These are phyloP conservation scores for Crithidia fasciculata DNA, from an alignment of 208 protist genomes.

Conservation along the genomic window DNA sequence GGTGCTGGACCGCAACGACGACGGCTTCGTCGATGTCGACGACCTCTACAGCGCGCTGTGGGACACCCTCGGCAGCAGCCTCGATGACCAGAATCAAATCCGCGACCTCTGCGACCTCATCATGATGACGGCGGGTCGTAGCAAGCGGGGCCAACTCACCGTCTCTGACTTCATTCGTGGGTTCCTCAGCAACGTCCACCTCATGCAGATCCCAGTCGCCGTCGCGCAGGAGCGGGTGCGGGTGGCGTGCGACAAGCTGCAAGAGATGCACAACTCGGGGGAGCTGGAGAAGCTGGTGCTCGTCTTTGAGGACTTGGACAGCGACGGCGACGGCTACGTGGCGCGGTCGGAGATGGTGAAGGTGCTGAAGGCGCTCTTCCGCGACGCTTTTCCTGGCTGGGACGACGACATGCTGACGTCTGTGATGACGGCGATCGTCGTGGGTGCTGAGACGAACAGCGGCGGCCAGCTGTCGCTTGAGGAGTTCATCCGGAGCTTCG, in stretches of 20 bases:
- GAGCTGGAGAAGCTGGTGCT: conserved; percentile 58
- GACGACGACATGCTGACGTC: conserved; percentile 61
- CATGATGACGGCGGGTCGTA: conserved; percentile 72
- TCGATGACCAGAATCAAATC: conserved; percentile 66
- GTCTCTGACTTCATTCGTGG: conserved; percentile 66
- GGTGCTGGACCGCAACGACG: conserved; percentile 76
- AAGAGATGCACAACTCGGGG: conserved; percentile 63
- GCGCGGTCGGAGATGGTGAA: conserved; percentile 54
- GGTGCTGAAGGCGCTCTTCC: conserved; percentile 64
- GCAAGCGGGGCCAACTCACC: conserved; percentile 49
- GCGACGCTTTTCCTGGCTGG: conserved; percentile 63
- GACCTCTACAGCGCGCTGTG: conserved; percentile 76
- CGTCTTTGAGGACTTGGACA: conserved; percentile 41
- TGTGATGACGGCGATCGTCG: conserved; percentile 74
- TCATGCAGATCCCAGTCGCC: conserved; percentile 60
- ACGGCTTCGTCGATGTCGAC: conserved; percentile 68
- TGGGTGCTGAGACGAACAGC: conserved; percentile 50
- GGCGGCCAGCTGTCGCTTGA: conserved; percentile 57
- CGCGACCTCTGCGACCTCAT: conserved; percentile 80
- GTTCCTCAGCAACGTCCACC: conserved; percentile 62
- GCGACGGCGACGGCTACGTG: conserved; percentile 51
- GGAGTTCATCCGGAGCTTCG: conserved; percentile 73
- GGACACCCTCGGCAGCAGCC: conserved; percentile 48
- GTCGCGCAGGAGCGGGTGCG: conserved; percentile 65
- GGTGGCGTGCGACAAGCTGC: conserved; percentile 53